Conservation (phyloP, 1,139 yeast species). For the Candida glucosophila region DNA sequence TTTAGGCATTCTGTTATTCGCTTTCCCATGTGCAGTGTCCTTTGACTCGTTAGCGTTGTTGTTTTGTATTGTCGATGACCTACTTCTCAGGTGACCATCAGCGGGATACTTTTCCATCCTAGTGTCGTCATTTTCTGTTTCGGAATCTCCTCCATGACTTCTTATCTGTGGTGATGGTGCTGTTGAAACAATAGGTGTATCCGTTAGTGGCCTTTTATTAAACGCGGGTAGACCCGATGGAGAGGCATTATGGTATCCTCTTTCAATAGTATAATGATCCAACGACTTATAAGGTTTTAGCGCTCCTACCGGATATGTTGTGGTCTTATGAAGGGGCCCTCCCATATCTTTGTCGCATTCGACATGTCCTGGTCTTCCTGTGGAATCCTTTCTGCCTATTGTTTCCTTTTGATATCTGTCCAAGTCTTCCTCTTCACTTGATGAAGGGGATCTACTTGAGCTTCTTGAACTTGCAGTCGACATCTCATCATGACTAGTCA, state of each 20-base stretch:
- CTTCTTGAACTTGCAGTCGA: too few species aligned
- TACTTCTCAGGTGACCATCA: too few species aligned
- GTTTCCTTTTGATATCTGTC: too few species aligned
- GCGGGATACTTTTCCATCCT: slow-evolving; percentile 4
- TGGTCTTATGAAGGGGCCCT: too few species aligned
- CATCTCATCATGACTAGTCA: too few species aligned
- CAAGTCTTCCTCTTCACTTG: too few species aligned
- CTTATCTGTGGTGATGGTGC: slow-evolving; percentile 43
- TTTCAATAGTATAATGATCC: slow-evolving; percentile 15
- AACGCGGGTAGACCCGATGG: slow-evolving; percentile 45
- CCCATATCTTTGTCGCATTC: too few species aligned
- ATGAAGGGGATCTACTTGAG: too few species aligned
- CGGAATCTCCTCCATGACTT: slow-evolving; percentile 24
- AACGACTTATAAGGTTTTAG: slow-evolving; percentile 19
- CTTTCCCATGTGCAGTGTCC: slow-evolving; percentile 5
- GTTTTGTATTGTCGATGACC: too few species aligned
- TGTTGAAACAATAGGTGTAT: slow-evolving; percentile 58
- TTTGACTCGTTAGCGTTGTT: slow-evolving; percentile 6
- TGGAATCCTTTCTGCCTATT: too few species aligned
- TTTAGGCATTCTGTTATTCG: slow-evolving; percentile 6
- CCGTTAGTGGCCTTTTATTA: slow-evolving; percentile 62
- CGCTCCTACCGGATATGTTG: too few species aligned
- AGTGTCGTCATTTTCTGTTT: slow-evolving; percentile 9
- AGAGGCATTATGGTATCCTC: slow-evolving; percentile 4
- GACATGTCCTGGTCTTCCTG: too few species aligned